These are phyloP conservation scores for carrot (Daucus carota) DNA, from an alignment of 129 eudicot species.

Conservation along the genomic window DH1_v3.0 NC_030385.2:5523001-5523500, in stretches of 20 bases:
- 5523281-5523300: no score
- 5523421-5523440: conserved; percentile 60
- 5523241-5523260: no score
- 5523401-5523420: conserved; percentile 64
- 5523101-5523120: conserved; percentile 31
- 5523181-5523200: conserved; percentile 36
- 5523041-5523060: conserved; percentile 45
- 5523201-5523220: not conserved
- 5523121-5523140: conserved; percentile 34
- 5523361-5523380: not conserved
- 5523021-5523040: conserved; percentile 40
- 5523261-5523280: no score
- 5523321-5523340: not conserved
- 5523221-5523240: not conserved
- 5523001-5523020: conserved; percentile 58
- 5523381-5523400: conserved; percentile 62
- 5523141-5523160: conserved; percentile 32
- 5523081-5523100: conserved; percentile 41
- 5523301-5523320: not conserved
- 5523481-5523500: conserved; percentile 46
- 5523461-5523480: conserved; percentile 45
- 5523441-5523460: conserved; percentile 58
- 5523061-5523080: conserved; percentile 67
- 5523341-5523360: not conserved
- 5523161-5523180: conserved; percentile 44